Percentiles rank a stretch among this genome's conserved stretches.
These are phyloP conservation scores for Byssothecium circinans DNA, from an alignment of 2,329 filamentous ascomycete genomes.

Conservation along the genomic window DNA sequence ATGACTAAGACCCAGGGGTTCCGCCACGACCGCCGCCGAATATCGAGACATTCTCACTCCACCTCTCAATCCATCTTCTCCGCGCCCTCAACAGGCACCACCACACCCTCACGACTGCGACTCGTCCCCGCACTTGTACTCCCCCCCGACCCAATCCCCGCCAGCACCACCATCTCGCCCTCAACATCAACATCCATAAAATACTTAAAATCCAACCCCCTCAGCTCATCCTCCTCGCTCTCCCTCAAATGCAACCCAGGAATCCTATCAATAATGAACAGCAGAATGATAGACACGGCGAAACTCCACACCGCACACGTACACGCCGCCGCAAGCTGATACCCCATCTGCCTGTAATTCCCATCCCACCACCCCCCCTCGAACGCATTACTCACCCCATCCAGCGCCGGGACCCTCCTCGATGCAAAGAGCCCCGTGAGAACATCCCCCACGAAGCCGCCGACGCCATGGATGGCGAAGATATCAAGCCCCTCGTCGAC, in stretches of 20 bases:
- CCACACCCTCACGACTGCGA: constrained; percentile 17
- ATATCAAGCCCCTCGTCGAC: constrained; percentile 63
- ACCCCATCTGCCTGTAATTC: constrained; percentile 59
- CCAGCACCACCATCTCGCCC: constrained; percentile 23
- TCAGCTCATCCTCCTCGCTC: constrained; percentile 58
- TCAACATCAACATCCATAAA: constrained; percentile 41
- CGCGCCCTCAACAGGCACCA: constrained; percentile 11
- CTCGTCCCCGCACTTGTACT: constrained; percentile 11
- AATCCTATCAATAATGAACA: constrained; percentile 61
- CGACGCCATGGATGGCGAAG: constrained; percentile 62
- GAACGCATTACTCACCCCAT: constrained; percentile 53
- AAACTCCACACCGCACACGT: constrained; percentile 61
- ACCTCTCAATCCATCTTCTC: constrained; percentile 23
- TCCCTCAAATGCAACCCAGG: constrained; percentile 60
- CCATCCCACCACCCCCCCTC: constrained; percentile 56
- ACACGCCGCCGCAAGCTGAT: constrained; percentile 60
- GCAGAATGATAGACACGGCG: constrained; percentile 54
- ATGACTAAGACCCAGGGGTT: no score
- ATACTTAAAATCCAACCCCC: constrained; percentile 57
- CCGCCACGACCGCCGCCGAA: no score
- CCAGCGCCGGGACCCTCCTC: constrained; percentile 52
- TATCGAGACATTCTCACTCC: no score
- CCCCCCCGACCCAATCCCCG: constrained; percentile 18
- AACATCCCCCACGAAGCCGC: constrained; percentile 60
- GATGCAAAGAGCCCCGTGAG: constrained; percentile 62